phyloP scores from a whole-genome alignment of 2,329 filamentous ascomycete species.

The Phoma sp. region DNA sequence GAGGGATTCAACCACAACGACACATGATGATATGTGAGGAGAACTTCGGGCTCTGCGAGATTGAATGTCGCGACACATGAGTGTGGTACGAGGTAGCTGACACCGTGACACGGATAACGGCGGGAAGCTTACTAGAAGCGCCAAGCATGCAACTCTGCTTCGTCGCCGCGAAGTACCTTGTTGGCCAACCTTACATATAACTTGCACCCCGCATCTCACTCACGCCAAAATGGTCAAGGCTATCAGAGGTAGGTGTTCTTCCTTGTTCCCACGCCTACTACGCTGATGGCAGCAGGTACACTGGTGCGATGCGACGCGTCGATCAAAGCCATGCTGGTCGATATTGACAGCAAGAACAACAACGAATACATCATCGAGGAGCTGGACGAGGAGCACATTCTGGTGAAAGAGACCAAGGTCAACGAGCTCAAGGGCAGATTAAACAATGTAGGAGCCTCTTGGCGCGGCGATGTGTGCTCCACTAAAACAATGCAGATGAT shows the following conservation, averaged over 20 bases:
- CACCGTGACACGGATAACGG: neutral
- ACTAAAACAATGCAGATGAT: conserved; percentile 41
- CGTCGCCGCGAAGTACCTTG: conserved; percentile 28
- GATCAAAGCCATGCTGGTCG: conserved; percentile 84
- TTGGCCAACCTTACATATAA: conserved; percentile 24
- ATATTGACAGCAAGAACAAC: conserved; percentile 69
- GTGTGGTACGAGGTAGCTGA: neutral
- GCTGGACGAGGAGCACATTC: conserved; percentile 75
- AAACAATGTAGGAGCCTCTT: conserved; percentile 62
- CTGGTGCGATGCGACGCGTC: conserved; percentile 84
- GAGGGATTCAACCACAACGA: neutral
- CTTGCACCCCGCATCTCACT: conserved; percentile 10
- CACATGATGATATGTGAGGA: neutral
- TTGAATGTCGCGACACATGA: neutral
- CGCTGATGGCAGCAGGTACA: conserved; percentile 58
- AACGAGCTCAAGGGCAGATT: conserved; percentile 70
- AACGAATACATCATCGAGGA: conserved; percentile 82
- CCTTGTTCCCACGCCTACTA: neutral
- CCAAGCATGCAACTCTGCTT: conserved; percentile 25
- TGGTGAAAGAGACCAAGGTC: conserved; percentile 78
- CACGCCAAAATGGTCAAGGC: conserved; percentile 61
- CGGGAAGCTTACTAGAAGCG: conserved; percentile 13
- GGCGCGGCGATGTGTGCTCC: neutral
- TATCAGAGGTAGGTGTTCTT: conserved; percentile 56
- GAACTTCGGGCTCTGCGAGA: neutral